Percentiles rank a stretch among this genome's conserved stretches.
Evolutionary conservation across 768 basidiomycete species (phyloP).

Genomic region (Termitomyces sp.): DNA sequence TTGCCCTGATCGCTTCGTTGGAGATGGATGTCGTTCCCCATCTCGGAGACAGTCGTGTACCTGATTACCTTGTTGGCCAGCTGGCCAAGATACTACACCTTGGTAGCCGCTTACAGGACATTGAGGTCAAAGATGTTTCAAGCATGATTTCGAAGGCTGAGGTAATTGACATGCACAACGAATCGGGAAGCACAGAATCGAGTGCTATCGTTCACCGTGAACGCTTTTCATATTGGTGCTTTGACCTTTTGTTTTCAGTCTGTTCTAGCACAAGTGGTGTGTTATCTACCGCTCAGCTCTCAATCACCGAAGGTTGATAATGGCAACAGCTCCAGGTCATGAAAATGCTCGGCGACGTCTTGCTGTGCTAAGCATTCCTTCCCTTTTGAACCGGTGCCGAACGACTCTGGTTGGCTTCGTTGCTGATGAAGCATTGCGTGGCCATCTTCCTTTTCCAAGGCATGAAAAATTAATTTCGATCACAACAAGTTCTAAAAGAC

Average conservation of each 20-base stretch:
- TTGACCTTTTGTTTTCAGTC: conserved; percentile 78
- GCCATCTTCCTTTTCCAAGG: conserved; percentile 86
- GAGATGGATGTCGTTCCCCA: conserved; percentile 79
- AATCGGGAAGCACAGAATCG: conserved; percentile 55
- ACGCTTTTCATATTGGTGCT: conserved; percentile 90
- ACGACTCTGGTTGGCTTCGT: conserved; percentile 65
- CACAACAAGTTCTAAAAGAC: neutral
- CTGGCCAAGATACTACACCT: conserved; percentile 67
- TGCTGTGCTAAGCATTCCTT: conserved; percentile 66
- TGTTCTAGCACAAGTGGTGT: conserved; percentile 65
- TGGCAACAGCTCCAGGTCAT: conserved; percentile 37
- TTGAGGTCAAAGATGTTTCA: neutral
- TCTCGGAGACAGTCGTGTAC: conserved; percentile 61
- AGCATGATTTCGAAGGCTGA: conserved; percentile 20
- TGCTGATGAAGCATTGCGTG: conserved; percentile 82
- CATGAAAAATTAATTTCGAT: conserved; percentile 17
- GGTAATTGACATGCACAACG: conserved; percentile 31
- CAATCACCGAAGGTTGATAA: neutral
- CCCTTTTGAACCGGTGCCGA: conserved; percentile 73
- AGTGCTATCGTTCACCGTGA: conserved; percentile 63
- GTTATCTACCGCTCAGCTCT: conserved; percentile 4
- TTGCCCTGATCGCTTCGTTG: conserved; percentile 68
- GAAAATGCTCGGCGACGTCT: conserved; percentile 57
- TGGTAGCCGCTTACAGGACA: conserved; percentile 61
- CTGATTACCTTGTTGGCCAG: conserved; percentile 63